Conservation (phyloP, 331 rosid genomes). For the Malus hybrid region DNA sequence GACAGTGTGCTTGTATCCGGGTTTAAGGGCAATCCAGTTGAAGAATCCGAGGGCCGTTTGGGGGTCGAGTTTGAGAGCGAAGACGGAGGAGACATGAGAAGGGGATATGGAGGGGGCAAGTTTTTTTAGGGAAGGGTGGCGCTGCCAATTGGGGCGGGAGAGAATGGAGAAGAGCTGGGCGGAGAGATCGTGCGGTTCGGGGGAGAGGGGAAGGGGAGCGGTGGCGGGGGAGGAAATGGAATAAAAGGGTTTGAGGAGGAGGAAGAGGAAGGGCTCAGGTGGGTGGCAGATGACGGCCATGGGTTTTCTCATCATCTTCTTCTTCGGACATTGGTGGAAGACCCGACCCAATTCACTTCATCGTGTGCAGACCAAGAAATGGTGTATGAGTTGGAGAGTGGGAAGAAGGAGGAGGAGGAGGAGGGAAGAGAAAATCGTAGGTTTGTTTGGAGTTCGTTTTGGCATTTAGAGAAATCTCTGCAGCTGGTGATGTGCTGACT, state of each 20-base stretch:
- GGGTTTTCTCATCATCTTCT: background rate
- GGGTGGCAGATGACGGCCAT: background rate
- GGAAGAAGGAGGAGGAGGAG: background rate
- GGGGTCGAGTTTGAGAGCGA: conserved; percentile 10
- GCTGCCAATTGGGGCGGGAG: conserved; percentile 19
- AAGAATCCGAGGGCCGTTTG: conserved; percentile 14
- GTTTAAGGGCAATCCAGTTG: conserved; percentile 10
- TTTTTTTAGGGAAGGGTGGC: conserved; percentile 4
- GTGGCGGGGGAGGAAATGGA: background rate
- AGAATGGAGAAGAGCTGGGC: conserved; percentile 14
- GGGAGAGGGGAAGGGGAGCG: background rate
- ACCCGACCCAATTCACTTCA: conserved; percentile 4
- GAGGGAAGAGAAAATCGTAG: background rate
- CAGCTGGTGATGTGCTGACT: no score
- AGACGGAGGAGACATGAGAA: conserved; percentile 13
- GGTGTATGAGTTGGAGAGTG: background rate
- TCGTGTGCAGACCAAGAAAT: background rate
- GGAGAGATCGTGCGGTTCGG: background rate
- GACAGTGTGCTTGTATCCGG: conserved; percentile 6
- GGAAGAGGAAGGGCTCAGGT: background rate
- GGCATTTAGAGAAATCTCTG: background rate
- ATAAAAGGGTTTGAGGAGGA: background rate
- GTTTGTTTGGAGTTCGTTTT: background rate
- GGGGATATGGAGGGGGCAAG: conserved; percentile 14
- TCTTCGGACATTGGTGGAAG: background rate